Percentiles rank a stretch among this genome's conserved stretches.
Conservation (phyloP, 257 asterid genomes). For the Nicotiana attenuata region DNA sequence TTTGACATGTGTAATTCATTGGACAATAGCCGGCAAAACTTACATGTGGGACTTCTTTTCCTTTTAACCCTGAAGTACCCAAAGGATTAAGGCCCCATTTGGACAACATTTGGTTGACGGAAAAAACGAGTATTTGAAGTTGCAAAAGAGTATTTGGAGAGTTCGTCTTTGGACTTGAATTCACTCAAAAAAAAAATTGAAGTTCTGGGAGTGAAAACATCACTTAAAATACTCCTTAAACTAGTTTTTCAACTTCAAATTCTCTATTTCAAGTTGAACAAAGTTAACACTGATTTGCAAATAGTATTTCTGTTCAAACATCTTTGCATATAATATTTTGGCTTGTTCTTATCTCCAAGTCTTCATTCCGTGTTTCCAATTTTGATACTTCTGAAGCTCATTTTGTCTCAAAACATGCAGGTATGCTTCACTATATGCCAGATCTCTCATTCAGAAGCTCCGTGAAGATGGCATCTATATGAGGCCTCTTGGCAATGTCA, state of each 20-base stretch:
- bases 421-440: slow-evolving; percentile 78
- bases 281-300: too few relatives aligned
- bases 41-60: not conserved
- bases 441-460: slow-evolving; percentile 58
- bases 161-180: too few relatives aligned
- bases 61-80: not conserved
- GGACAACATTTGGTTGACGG: not conserved
- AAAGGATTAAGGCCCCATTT: not conserved
- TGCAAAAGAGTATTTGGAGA: too few relatives aligned
- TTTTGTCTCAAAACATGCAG: slow-evolving; percentile 31
- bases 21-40: not conserved
- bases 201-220: too few relatives aligned
- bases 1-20: not conserved
- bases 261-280: too few relatives aligned
- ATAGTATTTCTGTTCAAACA: too few relatives aligned
- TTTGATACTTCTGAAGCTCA: not conserved
- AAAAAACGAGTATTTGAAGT: not conserved
- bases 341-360: not conserved
- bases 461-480: slow-evolving; percentile 75
- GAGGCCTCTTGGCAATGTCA: slow-evolving; percentile 92
- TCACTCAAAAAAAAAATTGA: too few relatives aligned
- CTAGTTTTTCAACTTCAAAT: too few relatives aligned
- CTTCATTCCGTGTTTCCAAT: not conserved
- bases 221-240: too few relatives aligned
- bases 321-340: not conserved